These are phyloP conservation scores for Aspergillus candidus DNA, from an alignment of 2,329 filamentous ascomycete species.

Conservation along the genomic window DNA sequence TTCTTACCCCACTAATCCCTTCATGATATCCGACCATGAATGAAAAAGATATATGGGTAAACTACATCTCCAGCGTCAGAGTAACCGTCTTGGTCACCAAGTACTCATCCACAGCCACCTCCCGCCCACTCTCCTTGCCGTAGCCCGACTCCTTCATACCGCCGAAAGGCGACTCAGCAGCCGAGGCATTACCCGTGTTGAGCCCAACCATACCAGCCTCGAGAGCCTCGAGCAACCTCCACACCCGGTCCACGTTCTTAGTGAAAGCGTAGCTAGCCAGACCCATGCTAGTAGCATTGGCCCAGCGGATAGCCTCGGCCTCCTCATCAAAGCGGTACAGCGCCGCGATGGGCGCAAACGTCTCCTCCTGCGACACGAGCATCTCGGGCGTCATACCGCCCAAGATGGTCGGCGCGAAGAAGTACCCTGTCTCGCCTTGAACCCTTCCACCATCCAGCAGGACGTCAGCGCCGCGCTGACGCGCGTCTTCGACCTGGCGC, in stretches of 20 bases:
- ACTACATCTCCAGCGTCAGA: slow-evolving; percentile 54
- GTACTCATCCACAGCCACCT: slow-evolving; percentile 59
- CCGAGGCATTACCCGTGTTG: slow-evolving; percentile 60
- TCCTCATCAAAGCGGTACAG: slow-evolving; percentile 62
- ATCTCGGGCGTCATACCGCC: slow-evolving; percentile 54
- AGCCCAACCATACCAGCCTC: slow-evolving; percentile 66
- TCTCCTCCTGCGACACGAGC: slow-evolving; percentile 55
- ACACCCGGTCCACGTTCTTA: slow-evolving; percentile 60
- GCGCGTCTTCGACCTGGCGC: slow-evolving; percentile 59
- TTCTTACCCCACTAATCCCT: too few species aligned
- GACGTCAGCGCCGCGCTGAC: slow-evolving; percentile 56
- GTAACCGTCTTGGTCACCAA: slow-evolving; percentile 61
- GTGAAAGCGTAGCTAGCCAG: slow-evolving; percentile 64
- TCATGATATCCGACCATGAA: background rate
- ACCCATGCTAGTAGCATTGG: slow-evolving; percentile 60
- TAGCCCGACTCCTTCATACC: slow-evolving; percentile 64
- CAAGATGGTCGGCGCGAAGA: slow-evolving; percentile 64
- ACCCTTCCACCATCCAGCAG: slow-evolving; percentile 52
- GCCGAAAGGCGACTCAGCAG: slow-evolving; percentile 61
- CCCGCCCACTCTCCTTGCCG: slow-evolving; percentile 62
- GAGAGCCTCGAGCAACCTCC: slow-evolving; percentile 60
- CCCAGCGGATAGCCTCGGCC: slow-evolving; percentile 54
- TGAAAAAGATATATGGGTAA: slow-evolving; percentile 24
- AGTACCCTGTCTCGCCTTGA: slow-evolving; percentile 55
- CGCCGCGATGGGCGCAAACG: slow-evolving; percentile 59